These are phyloP conservation scores for Symbiodinium natans DNA, from an alignment of 73 alveolate species.

Conservation along the genomic window DNA sequence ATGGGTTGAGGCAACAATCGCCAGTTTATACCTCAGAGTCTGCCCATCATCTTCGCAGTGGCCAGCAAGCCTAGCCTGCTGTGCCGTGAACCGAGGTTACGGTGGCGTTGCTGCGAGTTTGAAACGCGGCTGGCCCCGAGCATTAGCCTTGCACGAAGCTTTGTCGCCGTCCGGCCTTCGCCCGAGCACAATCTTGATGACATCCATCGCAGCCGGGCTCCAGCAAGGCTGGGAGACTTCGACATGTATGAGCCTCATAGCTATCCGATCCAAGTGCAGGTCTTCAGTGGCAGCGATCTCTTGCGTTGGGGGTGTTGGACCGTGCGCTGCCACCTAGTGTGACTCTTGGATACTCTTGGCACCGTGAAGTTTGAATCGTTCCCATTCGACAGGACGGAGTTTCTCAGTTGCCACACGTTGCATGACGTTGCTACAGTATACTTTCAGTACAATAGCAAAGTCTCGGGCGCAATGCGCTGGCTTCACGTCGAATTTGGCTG, in stretches of 20 bases:
- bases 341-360: no score
- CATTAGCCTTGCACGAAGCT: neutral
- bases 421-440: no score
- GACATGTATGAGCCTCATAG: no score
- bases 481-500: no score
- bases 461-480: no score
- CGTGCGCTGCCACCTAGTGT: neutral
- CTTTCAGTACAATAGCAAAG: no score
- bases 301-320: neutral
- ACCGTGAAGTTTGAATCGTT: no score
- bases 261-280: neutral
- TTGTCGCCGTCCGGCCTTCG: neutral
- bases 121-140: neutral
- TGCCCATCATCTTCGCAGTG: no score
- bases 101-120: neutral
- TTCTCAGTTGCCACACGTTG: no score
- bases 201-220: constrained; percentile 30
- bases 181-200: constrained; percentile 11
- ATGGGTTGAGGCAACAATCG: neutral
- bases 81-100: neutral
- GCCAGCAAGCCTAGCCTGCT: constrained; percentile 22
- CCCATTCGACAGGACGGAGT: no score
- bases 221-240: constrained; percentile 1
- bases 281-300: constrained; percentile 3
- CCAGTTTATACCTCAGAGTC: neutral